Evolutionary conservation across 306 rosid species (phyloP).

Genomic region (Sicyos baderoa): DNA sequence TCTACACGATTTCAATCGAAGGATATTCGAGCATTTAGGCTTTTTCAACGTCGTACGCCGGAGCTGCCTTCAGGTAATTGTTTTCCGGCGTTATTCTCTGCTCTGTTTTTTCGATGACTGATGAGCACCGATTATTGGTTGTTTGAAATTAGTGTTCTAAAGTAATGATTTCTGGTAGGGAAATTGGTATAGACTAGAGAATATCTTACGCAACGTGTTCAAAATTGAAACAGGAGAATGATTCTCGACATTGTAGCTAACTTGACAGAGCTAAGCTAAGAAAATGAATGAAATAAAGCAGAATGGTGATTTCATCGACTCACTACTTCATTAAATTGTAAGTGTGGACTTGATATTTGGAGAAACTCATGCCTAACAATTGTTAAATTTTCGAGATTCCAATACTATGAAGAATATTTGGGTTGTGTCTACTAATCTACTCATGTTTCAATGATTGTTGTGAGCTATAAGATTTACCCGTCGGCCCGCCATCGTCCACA

Average conservation of each 20-base stretch:
- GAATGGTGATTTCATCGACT: background rate
- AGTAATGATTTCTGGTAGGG: background rate
- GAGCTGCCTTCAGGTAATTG: constrained; percentile 9
- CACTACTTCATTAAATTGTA: background rate
- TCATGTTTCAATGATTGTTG: background rate
- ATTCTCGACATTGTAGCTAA: background rate
- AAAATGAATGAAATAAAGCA: background rate
- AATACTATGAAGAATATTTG: background rate
- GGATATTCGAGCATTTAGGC: background rate
- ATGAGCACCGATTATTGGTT: background rate
- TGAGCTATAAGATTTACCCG: background rate
- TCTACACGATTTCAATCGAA: background rate
- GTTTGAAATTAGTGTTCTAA: background rate
- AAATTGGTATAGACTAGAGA: background rate
- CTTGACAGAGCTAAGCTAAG: too few species aligned
- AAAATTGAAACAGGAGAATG: background rate
- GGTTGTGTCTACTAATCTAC: background rate
- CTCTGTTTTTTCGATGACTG: background rate
- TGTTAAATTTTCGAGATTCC: too few species aligned
- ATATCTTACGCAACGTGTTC: background rate
- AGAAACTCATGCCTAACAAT: background rate
- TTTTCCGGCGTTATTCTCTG: background rate
- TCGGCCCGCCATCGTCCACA: too few species aligned
- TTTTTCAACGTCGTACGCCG: background rate
- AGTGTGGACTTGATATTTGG: background rate